Evolutionary conservation across 2,329 filamentous ascomycete species (phyloP), one percentile per base, ranked within the genome.

Genomic region (Ceratocystis colombiana): DNA sequence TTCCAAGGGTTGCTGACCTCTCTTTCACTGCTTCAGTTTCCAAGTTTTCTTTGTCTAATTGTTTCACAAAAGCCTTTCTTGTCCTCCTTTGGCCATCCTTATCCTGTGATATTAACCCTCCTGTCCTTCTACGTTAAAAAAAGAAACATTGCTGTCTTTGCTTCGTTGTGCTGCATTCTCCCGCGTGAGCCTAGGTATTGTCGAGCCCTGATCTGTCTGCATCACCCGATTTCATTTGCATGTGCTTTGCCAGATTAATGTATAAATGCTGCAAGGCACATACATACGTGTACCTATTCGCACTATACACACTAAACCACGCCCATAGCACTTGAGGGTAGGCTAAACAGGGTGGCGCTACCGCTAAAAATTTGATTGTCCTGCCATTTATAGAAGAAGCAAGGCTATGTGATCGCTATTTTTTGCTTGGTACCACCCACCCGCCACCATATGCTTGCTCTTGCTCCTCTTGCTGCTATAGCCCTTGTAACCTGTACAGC

Each of bases 81-180:
- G 12, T 15, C 37, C 3, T 41, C 37, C 37, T 41, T 3, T 41
- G 10, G 37, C 37, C 37, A 41, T 41, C 37, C 37, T 12, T 41
- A 8, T 3, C 37, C 37, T 41, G 37, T 12, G 37, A 10, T 41
- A 10, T 12, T 12, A 12, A 41, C 3, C n/a, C 6, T 50, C 5
- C n/a, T 50, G n/a, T 8, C 46, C 20, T 17, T 17, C 5, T 20
- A 8, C 20, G 0, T 48, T 48, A 17, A 20, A 25, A n/a, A 50
- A 8, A n/a, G 5, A 57, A 33, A 17, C 17, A 5, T 17, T 30
- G 5, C 4, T 33, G 22, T 57, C 53, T 57, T 10, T 57, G 25
- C 53, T 33, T 15, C 25, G 22, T 17, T 22, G 53, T 28, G 22
- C 53, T 57, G 53, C 53, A 57, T 57, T 57, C 53, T 55, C 50